Evolutionary conservation across 768 basidiomycete genomes (phyloP).

Genomic region (Boletus coccyginus): DNA sequence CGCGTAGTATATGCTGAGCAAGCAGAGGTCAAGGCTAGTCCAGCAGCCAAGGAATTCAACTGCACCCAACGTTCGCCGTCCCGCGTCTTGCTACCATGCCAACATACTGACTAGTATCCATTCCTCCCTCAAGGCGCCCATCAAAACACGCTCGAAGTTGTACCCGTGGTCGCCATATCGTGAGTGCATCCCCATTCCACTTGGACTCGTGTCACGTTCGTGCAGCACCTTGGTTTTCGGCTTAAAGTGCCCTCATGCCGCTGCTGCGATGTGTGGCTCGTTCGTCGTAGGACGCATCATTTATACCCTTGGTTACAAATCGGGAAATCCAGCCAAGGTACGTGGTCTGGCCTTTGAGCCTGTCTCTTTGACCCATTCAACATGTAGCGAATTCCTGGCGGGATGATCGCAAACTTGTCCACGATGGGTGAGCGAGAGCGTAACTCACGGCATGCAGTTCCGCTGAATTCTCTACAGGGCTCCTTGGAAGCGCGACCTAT

Average conservation of each 20-base stretch:
- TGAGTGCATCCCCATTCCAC: constrained; percentile 24
- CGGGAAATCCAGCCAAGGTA: constrained; percentile 43
- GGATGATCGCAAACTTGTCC: constrained; percentile 11
- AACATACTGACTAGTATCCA: not conserved
- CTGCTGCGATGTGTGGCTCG: constrained; percentile 41
- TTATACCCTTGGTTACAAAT: constrained; percentile 47
- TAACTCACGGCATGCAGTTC: not conserved
- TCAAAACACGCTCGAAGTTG: constrained; percentile 51
- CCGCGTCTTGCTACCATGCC: not conserved
- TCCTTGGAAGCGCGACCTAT: constrained; percentile 30
- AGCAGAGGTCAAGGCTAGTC: constrained; percentile 48
- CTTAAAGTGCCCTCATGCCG: constrained; percentile 38
- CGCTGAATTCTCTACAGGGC: constrained; percentile 15
- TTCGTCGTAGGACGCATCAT: constrained; percentile 41
- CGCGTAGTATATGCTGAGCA: constrained; percentile 69
- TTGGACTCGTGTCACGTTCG: not conserved
- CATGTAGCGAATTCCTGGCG: constrained; percentile 22
- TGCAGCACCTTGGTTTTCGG: constrained; percentile 41
- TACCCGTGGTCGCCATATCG: constrained; percentile 44
- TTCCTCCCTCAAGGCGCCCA: constrained; percentile 53
- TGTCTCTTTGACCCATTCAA: constrained; percentile 7
- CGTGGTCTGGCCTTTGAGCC: not conserved
- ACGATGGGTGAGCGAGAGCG: constrained; percentile 17
- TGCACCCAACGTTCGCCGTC: constrained; percentile 60
- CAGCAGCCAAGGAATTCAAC: constrained; percentile 60